A percentile compares a stretch with the other conserved stretches of the same genome.
These are phyloP conservation scores for Alternaria brassicicola DNA, from an alignment of 2,329 filamentous ascomycete species.

Conservation along the genomic window DNA sequence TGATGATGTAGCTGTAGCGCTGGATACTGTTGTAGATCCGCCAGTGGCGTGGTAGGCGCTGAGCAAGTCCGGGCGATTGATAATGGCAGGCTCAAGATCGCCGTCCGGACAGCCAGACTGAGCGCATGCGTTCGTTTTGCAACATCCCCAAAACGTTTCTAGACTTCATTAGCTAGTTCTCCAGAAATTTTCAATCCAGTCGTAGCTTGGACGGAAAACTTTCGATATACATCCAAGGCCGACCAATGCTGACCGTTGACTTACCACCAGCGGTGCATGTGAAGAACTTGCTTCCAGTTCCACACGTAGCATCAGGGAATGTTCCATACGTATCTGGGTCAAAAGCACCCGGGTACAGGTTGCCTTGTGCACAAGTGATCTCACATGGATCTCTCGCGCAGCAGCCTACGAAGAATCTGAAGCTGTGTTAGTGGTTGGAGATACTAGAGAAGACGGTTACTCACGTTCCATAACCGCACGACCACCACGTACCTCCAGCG, in stretches of 20 bases:
- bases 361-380: slow-evolving; percentile 41
- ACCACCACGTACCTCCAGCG: slow-evolving; percentile 43
- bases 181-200: not conserved
- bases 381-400: slow-evolving; percentile 46
- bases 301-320: slow-evolving; percentile 42
- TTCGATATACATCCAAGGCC: not conserved
- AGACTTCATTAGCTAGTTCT: not conserved
- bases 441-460: not conserved
- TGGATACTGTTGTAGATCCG: slow-evolving; percentile 8
- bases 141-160: slow-evolving; percentile 49
- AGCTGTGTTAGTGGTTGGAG: not conserved
- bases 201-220: not conserved
- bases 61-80: slow-evolving; percentile 18
- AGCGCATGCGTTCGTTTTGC: slow-evolving; percentile 44
- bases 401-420: slow-evolving; percentile 46
- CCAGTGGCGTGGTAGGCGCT: slow-evolving; percentile 24
- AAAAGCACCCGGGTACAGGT: slow-evolving; percentile 43
- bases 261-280: slow-evolving; percentile 37
- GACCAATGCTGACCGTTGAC: not conserved
- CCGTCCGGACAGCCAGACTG: slow-evolving; percentile 33
- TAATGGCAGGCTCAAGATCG: slow-evolving; percentile 31
- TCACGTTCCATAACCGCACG: slow-evolving; percentile 37
- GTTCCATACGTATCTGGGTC: slow-evolving; percentile 36
- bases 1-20: slow-evolving; percentile 5
- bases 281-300: slow-evolving; percentile 38